phyloP scores from a whole-genome alignment of 495 filamentous ascomycete genomes.

The Podospora pseudoanserina region DNA sequence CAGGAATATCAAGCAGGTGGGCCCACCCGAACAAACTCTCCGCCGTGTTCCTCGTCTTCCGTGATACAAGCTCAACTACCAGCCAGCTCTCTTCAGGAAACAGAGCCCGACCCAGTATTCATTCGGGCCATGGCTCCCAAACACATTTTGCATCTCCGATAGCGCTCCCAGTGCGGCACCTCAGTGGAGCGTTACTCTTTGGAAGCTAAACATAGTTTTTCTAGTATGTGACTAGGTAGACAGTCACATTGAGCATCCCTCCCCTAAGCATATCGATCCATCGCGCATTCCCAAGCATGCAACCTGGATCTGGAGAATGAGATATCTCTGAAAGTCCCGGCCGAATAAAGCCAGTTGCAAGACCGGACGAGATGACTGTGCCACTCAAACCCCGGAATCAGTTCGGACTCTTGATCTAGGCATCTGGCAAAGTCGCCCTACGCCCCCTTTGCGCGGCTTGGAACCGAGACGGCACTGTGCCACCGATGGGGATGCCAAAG shows the following conservation, averaged over 20 bases:
- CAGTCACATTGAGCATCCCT: background rate
- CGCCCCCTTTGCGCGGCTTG: background rate
- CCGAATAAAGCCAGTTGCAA: background rate
- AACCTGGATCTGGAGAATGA: background rate
- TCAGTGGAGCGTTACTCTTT: background rate
- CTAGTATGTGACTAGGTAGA: background rate
- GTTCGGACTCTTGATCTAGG: conserved; percentile 1
- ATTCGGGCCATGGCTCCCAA: background rate
- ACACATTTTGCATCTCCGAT: background rate
- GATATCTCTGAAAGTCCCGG: background rate
- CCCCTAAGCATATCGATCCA: background rate
- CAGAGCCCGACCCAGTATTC: background rate
- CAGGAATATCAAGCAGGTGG: background rate
- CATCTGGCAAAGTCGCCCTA: background rate
- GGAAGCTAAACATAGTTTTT: background rate
- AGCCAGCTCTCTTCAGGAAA: background rate
- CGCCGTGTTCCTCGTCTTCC: background rate
- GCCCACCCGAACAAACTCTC: background rate
- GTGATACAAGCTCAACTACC: background rate
- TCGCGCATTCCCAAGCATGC: conserved; percentile 1
- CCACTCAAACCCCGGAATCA: background rate
- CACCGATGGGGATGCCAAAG: background rate
- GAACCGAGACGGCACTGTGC: conserved; percentile 4
- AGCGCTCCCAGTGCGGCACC: background rate
- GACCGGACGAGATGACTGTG: background rate